Evolutionary conservation across 2,329 filamentous ascomycete species (phyloP), one percentile per base, ranked within the genome.

Genomic region (Cercospora zeae-maydis): DNA sequence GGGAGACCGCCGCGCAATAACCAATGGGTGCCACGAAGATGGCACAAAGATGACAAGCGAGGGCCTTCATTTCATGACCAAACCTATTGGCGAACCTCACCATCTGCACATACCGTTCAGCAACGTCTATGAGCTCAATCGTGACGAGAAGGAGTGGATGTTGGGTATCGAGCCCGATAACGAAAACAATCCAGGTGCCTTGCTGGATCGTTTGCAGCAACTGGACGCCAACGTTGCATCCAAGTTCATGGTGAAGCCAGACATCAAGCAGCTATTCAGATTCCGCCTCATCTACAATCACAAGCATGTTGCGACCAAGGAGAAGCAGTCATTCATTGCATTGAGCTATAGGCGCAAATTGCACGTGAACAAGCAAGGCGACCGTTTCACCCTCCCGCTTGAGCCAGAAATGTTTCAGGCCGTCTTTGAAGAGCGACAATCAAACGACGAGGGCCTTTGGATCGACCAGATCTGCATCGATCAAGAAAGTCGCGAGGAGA

Each of bases 401-500:
- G 75, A 73, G 34, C 67, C 67, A 16, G 73, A 74, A 4, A 74
- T 80, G 63, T 79, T 79, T 51, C 73, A 77, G 62, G 78, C 77
- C 1, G 75, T 79, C 0, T 71, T 78, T 55, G 71, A 74, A 54
- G 77, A 80, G 66, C 72, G 75, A 19, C 61, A 64, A 33, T 68
- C 66, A 9, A 68, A 71, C 16, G 68, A 69, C 6, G 78, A 80
- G 67, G 78, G 78, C 6, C 62, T 80, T 4, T 80, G 78, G 78
- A 77, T 78, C 42, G 78, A 80, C 63, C 78, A 80, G 57, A 77
- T 79, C 7, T 80, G 77, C 67, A 78, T 80, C 61, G 73, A 79
- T 51, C 76, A 79, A 58, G 73, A 77, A 2, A 74, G 75, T 37
- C 75, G 79, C 45, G 63, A 62, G 1, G 78, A 80, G 63, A 78